These are phyloP conservation scores for Cercophora sp. DNA, from an alignment of 495 filamentous ascomycete genomes.

Conservation along the genomic window DNA sequence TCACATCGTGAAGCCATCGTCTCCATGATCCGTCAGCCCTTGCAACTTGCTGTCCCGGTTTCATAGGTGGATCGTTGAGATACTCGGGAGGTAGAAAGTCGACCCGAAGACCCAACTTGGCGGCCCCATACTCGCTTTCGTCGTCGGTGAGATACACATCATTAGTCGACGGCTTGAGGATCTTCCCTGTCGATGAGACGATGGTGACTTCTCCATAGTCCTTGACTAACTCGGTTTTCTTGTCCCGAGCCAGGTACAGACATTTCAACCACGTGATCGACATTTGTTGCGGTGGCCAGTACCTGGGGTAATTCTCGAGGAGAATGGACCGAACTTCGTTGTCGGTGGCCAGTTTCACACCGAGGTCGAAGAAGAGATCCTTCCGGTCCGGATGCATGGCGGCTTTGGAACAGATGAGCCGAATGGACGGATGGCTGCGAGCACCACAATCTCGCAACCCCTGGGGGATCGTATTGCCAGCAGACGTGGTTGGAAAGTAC, in stretches of 20 bases:
- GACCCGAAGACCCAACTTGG: slow-evolving; percentile 6
- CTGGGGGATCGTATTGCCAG: slow-evolving; percentile 20
- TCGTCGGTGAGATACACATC: slow-evolving; percentile 19
- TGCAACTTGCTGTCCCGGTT: neutral
- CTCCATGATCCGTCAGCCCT: neutral
- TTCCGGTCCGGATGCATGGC: slow-evolving; percentile 13
- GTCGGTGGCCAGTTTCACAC: slow-evolving; percentile 5
- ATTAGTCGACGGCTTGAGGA: neutral
- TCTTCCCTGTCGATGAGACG: neutral
- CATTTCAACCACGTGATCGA: slow-evolving; percentile 2
- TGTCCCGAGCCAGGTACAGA: neutral
- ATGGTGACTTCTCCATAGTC: neutral
- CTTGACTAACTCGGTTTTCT: neutral
- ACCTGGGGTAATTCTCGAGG: neutral
- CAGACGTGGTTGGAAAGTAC: slow-evolving; percentile 4
- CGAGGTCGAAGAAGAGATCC: slow-evolving; percentile 24
- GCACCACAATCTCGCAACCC: no score
- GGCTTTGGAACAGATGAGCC: slow-evolving; percentile 15
- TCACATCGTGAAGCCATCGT: slow-evolving; percentile 10
- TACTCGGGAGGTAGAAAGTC: slow-evolving; percentile 20
- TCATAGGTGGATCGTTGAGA: slow-evolving; percentile 15
- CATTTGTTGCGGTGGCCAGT: neutral
- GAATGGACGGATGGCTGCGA: no score
- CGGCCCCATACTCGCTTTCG: slow-evolving; percentile 16
- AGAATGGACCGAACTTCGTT: neutral